Conservation (phyloP, 176 grass and related monocot genomes). For the Carex myosuroides region DNA sequence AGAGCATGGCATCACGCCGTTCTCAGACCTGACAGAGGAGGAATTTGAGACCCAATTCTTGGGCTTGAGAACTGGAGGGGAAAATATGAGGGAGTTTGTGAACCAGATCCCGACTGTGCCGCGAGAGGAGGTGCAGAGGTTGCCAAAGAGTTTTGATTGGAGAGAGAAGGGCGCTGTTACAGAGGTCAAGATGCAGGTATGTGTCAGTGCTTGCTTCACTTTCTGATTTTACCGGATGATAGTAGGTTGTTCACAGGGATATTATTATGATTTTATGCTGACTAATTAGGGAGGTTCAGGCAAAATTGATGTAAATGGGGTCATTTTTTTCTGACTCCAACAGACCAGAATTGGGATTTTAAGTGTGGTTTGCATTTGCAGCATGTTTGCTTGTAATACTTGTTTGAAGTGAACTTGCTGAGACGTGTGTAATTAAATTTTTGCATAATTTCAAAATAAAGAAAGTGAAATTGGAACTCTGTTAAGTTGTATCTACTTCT, state of each 20-base stretch:
- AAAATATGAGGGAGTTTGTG: neutral
- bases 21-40: constrained; percentile 74
- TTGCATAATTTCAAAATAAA: neutral
- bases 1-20: constrained; percentile 67
- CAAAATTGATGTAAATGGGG: too few species aligned
- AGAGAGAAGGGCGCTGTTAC: constrained; percentile 64
- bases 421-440: neutral
- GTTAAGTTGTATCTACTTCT: neutral
- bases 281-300: neutral
- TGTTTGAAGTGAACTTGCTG: neutral
- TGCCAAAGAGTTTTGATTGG: constrained; percentile 79
- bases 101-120: constrained; percentile 16
- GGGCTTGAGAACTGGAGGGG: constrained; percentile 25
- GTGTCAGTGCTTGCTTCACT: neutral
- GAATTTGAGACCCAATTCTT: constrained; percentile 63
- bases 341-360: neutral
- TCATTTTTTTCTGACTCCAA: neutral
- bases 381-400: neutral
- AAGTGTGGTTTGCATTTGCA: neutral
- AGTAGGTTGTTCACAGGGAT: neutral
- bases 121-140: constrained; percentile 30
- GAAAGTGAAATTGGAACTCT: neutral
- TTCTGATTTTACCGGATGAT: neutral
- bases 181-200: constrained; percentile 67
- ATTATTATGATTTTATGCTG: neutral